Conservation (phyloP, 2,329 filamentous ascomycete species). For the Corynespora cassiicola region DNA sequence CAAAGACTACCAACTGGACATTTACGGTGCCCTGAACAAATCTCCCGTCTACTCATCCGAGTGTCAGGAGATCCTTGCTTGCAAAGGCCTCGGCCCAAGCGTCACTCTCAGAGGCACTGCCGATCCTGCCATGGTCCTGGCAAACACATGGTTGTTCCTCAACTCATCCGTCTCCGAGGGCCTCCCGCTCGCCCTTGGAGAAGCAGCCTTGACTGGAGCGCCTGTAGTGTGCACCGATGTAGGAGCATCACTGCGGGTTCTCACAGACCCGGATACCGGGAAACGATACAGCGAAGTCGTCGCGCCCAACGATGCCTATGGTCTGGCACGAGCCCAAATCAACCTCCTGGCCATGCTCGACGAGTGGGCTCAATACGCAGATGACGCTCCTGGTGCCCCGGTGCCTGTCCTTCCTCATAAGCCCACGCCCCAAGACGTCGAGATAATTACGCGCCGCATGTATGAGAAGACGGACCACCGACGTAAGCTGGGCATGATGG, state of each 20-base stretch:
- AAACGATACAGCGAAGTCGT: constrained; percentile 67
- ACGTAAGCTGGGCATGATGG: constrained; percentile 64
- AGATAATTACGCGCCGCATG: constrained; percentile 63
- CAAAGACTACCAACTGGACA: constrained; percentile 66
- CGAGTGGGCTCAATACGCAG: constrained; percentile 66
- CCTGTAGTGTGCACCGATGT: constrained; percentile 65
- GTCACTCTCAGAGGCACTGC: constrained; percentile 64
- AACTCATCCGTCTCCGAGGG: constrained; percentile 65
- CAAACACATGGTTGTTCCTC: constrained; percentile 53
- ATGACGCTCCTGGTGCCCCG: constrained; percentile 52
- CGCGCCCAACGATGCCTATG: constrained; percentile 67
- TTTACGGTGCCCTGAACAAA: constrained; percentile 70
- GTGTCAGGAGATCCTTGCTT: constrained; percentile 64
- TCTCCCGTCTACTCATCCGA: constrained; percentile 66
- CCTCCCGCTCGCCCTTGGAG: constrained; percentile 63
- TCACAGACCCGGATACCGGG: constrained; percentile 59
- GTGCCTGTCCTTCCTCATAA: constrained; percentile 55
- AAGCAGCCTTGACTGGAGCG: constrained; percentile 63
- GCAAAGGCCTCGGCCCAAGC: constrained; percentile 58
- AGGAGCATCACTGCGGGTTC: constrained; percentile 61
- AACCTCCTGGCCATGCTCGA: constrained; percentile 67
- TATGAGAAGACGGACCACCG: constrained; percentile 65
- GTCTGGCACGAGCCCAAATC: constrained; percentile 67
- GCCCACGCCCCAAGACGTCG: constrained; percentile 59
- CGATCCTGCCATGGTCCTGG: constrained; percentile 56